A percentile compares a stretch with the other conserved stretches of the same genome.
Conservation (phyloP, 768 basidiomycete genomes). For the Chlorophyllum brunneum region DNA sequence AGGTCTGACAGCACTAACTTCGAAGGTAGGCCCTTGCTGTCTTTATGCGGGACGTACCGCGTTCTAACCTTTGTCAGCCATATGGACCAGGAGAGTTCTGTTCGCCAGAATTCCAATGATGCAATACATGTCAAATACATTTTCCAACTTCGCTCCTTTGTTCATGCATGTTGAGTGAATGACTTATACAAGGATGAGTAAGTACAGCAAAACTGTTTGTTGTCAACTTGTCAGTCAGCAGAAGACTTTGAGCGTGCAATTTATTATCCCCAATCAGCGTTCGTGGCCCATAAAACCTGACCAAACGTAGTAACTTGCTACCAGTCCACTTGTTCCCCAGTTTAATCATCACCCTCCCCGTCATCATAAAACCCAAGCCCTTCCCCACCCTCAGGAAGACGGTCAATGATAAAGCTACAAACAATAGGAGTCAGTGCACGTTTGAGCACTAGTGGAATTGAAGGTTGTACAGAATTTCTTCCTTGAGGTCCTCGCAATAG, state of each 20-base stretch:
- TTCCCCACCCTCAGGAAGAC: conserved; percentile 70
- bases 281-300: no score
- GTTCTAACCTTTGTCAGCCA: conserved; percentile 48
- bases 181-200: no score
- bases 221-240: no score
- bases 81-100: conserved; percentile 94
- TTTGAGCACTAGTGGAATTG: background rate
- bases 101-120: conserved; percentile 68
- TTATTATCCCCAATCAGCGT: no score
- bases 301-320: no score
- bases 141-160: background rate
- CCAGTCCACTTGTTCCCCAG: no score
- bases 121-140: conserved; percentile 6
- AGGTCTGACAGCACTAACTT: conserved; percentile 75
- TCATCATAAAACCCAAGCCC: conserved; percentile 74
- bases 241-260: no score
- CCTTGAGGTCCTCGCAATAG: conserved; percentile 82
- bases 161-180: background rate
- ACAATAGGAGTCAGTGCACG: conserved; percentile 13
- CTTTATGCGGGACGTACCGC: background rate
- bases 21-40: conserved; percentile 48
- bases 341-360: conserved; percentile 82
- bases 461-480: conserved; percentile 70
- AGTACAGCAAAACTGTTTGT: no score
- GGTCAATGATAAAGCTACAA: conserved; percentile 61